Base-by-base conservation (phyloP, 768 basidiomycete species). In the Leucocoprinus leucothites region DNA sequence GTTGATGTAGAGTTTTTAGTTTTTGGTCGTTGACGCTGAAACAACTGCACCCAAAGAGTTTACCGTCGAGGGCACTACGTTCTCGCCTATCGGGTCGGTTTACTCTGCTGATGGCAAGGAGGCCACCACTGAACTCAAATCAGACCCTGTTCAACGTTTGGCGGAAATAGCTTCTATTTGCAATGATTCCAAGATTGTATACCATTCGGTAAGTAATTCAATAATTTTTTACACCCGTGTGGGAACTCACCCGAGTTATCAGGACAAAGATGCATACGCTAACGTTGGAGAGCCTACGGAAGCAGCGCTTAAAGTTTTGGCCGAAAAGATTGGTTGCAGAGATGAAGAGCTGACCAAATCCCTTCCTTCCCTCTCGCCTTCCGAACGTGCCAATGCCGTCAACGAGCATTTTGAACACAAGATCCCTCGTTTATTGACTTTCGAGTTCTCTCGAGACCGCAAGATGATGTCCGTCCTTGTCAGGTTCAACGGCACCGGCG, bases 391-490 rank as follows among this genome's bases (percentile, higher is more conserved):
- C 48, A 91, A 82, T 61, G 93, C 88, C 34, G 79, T 98, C 73
- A 94, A 89, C 75, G 87, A 90, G 34, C 79, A 85, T 70, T 87
- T 92, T 68, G 92, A 94, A 60, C 74, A 76, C 50, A 76, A 73
- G 14, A 87, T 92, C 65, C 77, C 85, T 16, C 86, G 94, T 56
- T 80, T 97, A 13, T 74, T 97, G 62, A 99, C 95, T 7, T 96
- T 99, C 69, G 96, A 99, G 70, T 98, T 99, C 72, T 92, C 94
- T 19, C 86, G 96, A 18, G 96, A 98, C 71, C 89, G 96, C 66
- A 99, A 98, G 74, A 96, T 95, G 85, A 98, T 98, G 96, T 97
- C 96, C 19, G 95, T 98, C 49, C 84, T 98, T 48, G 90, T 92
- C 36, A 81, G 74, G 57, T 78, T 84, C 53, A 82, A 84, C 54